Percentiles rank a stretch among this genome's conserved stretches.
phyloP scores from a whole-genome alignment of 2,329 filamentous ascomycete species.

The Thielaviopsis populi region DNA sequence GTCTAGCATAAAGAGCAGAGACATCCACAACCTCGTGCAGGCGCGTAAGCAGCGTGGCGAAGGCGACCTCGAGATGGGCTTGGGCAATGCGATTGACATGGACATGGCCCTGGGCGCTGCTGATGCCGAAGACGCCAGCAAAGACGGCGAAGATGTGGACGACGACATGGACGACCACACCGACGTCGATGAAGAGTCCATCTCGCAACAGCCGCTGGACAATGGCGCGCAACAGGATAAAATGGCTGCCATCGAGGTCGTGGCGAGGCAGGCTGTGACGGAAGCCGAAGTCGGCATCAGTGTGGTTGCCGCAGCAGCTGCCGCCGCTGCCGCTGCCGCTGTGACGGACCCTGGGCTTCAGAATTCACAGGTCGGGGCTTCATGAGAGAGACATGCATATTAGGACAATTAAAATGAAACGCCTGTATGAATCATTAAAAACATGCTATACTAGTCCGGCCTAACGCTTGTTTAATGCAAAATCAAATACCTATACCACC shows the following conservation, averaged over 20 bases:
- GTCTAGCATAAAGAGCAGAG: slow-evolving; percentile 14
- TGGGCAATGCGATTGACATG: slow-evolving; percentile 8
- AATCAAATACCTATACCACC: neutral
- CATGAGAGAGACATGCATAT: neutral
- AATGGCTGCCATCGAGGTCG: neutral
- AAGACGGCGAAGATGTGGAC: neutral
- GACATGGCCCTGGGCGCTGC: neutral
- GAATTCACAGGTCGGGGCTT: neutral
- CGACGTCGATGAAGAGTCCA: neutral
- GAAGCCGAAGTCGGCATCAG: neutral
- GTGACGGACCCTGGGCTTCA: neutral
- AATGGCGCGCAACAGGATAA: neutral
- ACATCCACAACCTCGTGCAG: slow-evolving; percentile 16
- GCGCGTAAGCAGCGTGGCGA: slow-evolving; percentile 9
- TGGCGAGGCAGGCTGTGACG: neutral
- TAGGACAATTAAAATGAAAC: neutral
- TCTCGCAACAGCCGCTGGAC: neutral
- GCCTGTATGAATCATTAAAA: neutral
- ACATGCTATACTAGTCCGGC: neutral
- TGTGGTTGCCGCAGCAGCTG: neutral
- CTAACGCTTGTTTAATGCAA: neutral
- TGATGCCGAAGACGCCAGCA: neutral
- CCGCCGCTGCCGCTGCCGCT: neutral
- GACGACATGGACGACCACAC: slow-evolving; percentile 2
- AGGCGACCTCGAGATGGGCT: neutral